A percentile compares a stretch with the other conserved stretches of the same genome.
phyloP scores from a whole-genome alignment of 2,329 filamentous ascomycete genomes.

The Septoria linicola region DNA sequence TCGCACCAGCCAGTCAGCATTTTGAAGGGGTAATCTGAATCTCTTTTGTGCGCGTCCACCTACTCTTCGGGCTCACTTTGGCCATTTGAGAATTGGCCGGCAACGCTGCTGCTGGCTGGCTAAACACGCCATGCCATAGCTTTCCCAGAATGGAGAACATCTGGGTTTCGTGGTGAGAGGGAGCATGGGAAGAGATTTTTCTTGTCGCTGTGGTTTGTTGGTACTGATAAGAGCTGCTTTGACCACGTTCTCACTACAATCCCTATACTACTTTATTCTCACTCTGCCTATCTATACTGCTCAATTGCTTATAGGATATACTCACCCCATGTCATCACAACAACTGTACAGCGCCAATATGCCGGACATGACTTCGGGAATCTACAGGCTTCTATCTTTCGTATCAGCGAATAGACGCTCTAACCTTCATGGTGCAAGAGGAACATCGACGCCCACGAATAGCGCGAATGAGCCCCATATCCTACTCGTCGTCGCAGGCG shows the following conservation, averaged over 20 bases:
- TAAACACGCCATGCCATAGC: slow-evolving; percentile 5
- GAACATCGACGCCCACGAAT: slow-evolving; percentile 7
- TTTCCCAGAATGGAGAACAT: slow-evolving; percentile 14
- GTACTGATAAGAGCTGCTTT: slow-evolving; percentile 19
- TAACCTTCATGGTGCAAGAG: slow-evolving; percentile 9
- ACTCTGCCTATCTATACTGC: background rate
- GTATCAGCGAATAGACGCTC: slow-evolving; percentile 26
- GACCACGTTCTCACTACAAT: background rate
- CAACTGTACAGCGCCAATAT: background rate
- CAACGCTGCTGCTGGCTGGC: slow-evolving; percentile 5
- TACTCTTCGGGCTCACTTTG: slow-evolving; percentile 22
- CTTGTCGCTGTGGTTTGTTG: slow-evolving; percentile 15
- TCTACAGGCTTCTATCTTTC: slow-evolving; percentile 28
- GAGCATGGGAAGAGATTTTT: slow-evolving; percentile 21
- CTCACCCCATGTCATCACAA: slow-evolving; percentile 2
- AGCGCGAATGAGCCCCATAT: slow-evolving; percentile 47
- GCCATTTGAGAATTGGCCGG: slow-evolving; percentile 9
- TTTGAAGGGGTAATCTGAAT: slow-evolving; percentile 23
- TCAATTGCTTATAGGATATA: background rate
- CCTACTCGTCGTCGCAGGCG: slow-evolving; percentile 84
- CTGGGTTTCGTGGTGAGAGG: slow-evolving; percentile 14
- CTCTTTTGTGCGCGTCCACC: slow-evolving; percentile 13
- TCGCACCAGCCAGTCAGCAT: slow-evolving; percentile 12
- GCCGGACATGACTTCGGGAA: slow-evolving; percentile 25
- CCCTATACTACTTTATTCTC: slow-evolving; percentile 1